Evolutionary conservation across 164 flowering plant species (phyloP), one percentile per base, ranked within the genome.

Genomic region (Taxillus chinensis): DNA sequence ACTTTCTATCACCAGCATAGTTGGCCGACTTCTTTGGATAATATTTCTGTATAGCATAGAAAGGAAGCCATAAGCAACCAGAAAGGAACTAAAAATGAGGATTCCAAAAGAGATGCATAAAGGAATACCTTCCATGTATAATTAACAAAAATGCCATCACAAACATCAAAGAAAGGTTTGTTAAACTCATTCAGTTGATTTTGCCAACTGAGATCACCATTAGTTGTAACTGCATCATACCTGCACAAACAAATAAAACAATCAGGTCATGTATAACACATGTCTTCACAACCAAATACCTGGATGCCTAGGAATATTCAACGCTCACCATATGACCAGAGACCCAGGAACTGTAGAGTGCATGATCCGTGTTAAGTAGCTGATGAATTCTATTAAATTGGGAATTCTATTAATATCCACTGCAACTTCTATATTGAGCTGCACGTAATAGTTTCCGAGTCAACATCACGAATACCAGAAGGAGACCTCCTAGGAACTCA

Each of bases 101-200:
- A 13, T 37, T 14, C 54, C 54, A 0, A 14, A 3, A 54, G 57
- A 54, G 43, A 16, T 66, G 7, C 39, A 61, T 14, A 64, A 45
- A 49, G 64, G 12, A 17, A 57, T 67, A 92, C 96, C 90, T 75
- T 14, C 98, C 98, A 92, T 12, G 89, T 45, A 64, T 92, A 92
- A 71, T 92, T 92, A 48, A 80, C 75, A 72, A 86, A 92, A 63
- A 92, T 87, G 55, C 98, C 98, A 81, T 89, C 98, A 71, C 89
- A 84, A 39, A 82, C 39, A 74, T 92, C 98, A 82, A 92, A 92
- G 79, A 89, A 90, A 49, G 96, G 93, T 64, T 89, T 89, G 68
- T 92, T 92, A 5, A 71, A 58, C 9, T 81, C 82, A 69, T 89
- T 92, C 68, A 90, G 78, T 67, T 87, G 91, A 74, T 90, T 58